Evolutionary conservation across 768 basidiomycete genomes (phyloP).

Genomic region (Cubamyces lactineus): DNA sequence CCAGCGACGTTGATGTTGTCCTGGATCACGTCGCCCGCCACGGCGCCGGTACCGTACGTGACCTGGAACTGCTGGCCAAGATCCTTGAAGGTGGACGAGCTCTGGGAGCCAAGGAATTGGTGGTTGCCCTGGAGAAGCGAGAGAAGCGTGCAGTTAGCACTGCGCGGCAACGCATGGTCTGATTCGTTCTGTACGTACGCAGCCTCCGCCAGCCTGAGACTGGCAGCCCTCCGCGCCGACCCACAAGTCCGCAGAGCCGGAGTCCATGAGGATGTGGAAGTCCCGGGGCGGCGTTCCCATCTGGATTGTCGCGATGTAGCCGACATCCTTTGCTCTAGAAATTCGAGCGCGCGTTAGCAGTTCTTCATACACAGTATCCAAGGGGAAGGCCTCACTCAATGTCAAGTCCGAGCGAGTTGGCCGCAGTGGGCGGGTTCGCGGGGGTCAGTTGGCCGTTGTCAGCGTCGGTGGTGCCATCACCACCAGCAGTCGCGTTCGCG

Average conservation of each 20-base stretch:
- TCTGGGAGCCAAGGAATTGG: conserved; percentile 61
- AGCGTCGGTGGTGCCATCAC: conserved; percentile 18
- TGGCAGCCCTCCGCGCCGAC: conserved; percentile 41
- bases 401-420: conserved; percentile 65
- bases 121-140: conserved; percentile 56
- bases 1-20: conserved; percentile 71
- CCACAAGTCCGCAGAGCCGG: conserved; percentile 51
- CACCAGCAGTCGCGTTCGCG: conserved; percentile 2
- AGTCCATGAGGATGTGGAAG: conserved; percentile 50
- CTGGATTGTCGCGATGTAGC: conserved; percentile 50
- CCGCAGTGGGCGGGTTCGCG: conserved; percentile 45
- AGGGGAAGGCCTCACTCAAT: conserved; percentile 56
- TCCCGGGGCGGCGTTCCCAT: conserved; percentile 48
- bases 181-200: conserved; percentile 38
- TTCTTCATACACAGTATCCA: neutral
- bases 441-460: conserved; percentile 41
- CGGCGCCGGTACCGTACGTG: conserved; percentile 70
- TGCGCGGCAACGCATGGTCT: neutral
- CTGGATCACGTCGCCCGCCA: conserved; percentile 62
- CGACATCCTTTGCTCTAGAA: conserved; percentile 52
- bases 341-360: conserved; percentile 4
- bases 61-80: conserved; percentile 55
- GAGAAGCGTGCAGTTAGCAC: conserved; percentile 6
- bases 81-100: conserved; percentile 65
- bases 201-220: conserved; percentile 38